A percentile compares a stretch with the other conserved stretches of the same genome.
phyloP scores from a whole-genome alignment of 2,329 filamentous ascomycete genomes.

The Diaporthe ampelina region DNA sequence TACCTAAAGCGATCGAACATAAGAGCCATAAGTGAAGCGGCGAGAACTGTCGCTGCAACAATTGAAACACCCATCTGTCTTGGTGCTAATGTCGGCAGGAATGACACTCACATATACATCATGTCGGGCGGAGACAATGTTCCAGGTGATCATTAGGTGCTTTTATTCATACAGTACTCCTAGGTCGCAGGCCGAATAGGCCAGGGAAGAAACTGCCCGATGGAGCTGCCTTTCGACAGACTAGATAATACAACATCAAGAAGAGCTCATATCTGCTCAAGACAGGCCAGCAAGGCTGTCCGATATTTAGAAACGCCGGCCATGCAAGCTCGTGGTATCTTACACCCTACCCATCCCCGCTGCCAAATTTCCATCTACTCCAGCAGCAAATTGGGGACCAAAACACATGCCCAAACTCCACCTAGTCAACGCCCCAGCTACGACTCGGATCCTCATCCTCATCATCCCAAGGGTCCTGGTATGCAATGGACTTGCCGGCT shows the following conservation, averaged over 20 bases:
- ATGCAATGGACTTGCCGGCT: constrained; percentile 29
- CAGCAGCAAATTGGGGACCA: not conserved
- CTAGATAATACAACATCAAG: not conserved
- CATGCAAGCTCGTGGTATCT: constrained; percentile 21
- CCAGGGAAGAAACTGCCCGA: not conserved
- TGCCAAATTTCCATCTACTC: too few species aligned
- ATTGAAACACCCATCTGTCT: too few species aligned
- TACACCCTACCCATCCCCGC: not conserved
- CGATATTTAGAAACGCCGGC: not conserved
- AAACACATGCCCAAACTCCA: not conserved
- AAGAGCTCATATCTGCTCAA: not conserved
- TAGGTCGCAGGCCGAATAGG: not conserved
- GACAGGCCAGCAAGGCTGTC: not conserved
- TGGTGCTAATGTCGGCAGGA: too few species aligned
- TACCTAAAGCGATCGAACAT: not conserved
- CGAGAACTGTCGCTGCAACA: too few species aligned
- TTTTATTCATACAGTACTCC: not conserved
- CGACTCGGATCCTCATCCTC: constrained; percentile 46
- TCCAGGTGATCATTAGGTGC: not conserved
- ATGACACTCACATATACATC: not conserved
- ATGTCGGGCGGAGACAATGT: not conserved
- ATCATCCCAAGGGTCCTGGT: constrained; percentile 43
- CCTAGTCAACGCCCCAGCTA: constrained; percentile 53
- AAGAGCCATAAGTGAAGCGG: not conserved
- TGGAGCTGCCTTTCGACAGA: not conserved